These are phyloP conservation scores for Cotoneaster glaucophyllus DNA, from an alignment of 306 rosid genomes.

Conservation along the genomic window DNA sequence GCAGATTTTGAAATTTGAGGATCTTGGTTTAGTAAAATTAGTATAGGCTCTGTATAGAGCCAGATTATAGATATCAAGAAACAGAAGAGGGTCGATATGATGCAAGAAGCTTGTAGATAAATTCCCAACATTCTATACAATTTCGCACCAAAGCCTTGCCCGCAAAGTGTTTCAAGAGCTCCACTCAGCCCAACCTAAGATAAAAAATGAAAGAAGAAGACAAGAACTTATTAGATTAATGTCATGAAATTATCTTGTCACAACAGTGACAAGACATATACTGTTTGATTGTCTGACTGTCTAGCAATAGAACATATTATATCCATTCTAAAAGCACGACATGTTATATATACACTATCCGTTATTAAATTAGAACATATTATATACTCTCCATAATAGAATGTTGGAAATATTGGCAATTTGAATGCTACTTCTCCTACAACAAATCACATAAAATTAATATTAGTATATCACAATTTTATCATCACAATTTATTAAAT, in stretches of 20 bases:
- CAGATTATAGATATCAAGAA: slow-evolving; percentile 44
- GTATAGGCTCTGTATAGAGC: slow-evolving; percentile 50
- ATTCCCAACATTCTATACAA: slow-evolving; percentile 55
- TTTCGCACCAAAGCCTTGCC: slow-evolving; percentile 74
- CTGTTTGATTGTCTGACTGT: not conserved
- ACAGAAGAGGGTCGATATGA: slow-evolving; percentile 49
- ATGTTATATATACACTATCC: too few species aligned
- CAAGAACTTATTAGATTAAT: not conserved
- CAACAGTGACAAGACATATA: too few species aligned
- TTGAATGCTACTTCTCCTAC: too few species aligned
- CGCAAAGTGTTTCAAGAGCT: slow-evolving; percentile 83
- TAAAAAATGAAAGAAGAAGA: not conserved
- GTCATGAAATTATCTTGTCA: too few species aligned
- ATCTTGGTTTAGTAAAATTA: slow-evolving; percentile 58
- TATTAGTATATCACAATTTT: too few species aligned
- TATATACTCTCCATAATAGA: too few species aligned
- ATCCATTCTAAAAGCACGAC: too few species aligned
- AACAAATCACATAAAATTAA: too few species aligned
- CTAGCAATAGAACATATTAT: not conserved
- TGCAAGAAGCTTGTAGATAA: slow-evolving; percentile 72
- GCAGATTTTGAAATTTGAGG: slow-evolving; percentile 46
- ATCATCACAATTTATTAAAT: too few species aligned
- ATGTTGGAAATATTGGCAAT: too few species aligned
- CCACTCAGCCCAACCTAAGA: slow-evolving; percentile 74
- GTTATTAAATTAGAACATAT: too few species aligned